Percentiles rank a stretch among this genome's conserved stretches.
Conservation (phyloP, 495 filamentous ascomycete genomes). For the Beverwykella pulmonaria region DNA sequence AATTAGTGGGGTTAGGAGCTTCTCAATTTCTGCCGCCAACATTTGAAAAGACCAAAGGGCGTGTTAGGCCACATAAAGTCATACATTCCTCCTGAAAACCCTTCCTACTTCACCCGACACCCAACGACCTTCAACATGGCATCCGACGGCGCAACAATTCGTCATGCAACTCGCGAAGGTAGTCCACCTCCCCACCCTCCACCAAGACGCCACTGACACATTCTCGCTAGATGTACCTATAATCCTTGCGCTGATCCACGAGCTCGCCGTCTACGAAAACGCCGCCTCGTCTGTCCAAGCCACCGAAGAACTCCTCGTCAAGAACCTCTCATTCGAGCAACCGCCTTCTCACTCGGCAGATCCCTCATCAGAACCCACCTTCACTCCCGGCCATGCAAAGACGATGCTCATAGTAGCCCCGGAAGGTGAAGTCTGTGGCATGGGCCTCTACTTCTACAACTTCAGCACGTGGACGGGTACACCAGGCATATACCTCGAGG, state of each 20-base stretch:
- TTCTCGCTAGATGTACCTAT: constrained; percentile 70
- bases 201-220: constrained; percentile 15
- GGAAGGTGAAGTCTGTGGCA: constrained; percentile 51
- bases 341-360: not conserved
- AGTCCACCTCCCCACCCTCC: not conserved
- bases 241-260: constrained; percentile 82
- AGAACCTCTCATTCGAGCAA: constrained; percentile 75
- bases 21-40: not conserved
- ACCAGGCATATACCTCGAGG: constrained; percentile 92
- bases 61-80: not conserved
- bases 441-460: constrained; percentile 72
- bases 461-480: constrained; percentile 83
- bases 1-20: not conserved
- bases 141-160: constrained; percentile 33
- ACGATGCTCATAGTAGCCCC: constrained; percentile 44
- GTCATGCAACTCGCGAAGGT: constrained; percentile 41
- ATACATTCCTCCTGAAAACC: not conserved
- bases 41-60: not conserved
- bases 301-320: constrained; percentile 69
- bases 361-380: not conserved
- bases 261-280: constrained; percentile 85
- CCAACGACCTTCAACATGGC: constrained; percentile 16
- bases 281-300: constrained; percentile 75
- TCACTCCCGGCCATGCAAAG: constrained; percentile 49
- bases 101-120: not conserved